phyloP scores from a whole-genome alignment of 805 yeast genomes.

The Scheffersomyces coipomensis region DNA sequence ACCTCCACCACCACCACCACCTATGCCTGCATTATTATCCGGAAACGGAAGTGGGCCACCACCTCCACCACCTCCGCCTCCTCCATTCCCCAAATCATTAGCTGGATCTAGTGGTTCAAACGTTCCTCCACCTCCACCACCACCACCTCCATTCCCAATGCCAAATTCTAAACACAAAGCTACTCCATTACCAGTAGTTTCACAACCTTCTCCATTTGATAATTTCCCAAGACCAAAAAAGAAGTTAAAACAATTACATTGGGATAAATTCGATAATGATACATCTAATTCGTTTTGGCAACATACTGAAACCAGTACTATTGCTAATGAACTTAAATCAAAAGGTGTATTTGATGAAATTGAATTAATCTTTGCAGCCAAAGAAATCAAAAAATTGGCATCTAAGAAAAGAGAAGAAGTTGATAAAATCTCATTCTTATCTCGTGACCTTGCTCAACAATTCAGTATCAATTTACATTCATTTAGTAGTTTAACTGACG shows the following conservation, averaged over 20 bases:
- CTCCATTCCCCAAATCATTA: constrained; percentile 22
- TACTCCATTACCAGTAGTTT: constrained; percentile 9
- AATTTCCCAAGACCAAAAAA: constrained; percentile 55
- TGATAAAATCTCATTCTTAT: constrained; percentile 53
- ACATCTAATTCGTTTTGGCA: constrained; percentile 65
- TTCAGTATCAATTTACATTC: constrained; percentile 76
- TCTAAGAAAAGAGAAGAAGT: constrained; percentile 41
- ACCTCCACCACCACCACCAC: constrained; percentile 20
- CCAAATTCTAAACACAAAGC: constrained; percentile 3
- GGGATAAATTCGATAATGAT: constrained; percentile 67
- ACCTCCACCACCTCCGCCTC: constrained; percentile 26
- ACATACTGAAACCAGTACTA: constrained; percentile 36
- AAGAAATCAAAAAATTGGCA: constrained; percentile 46
- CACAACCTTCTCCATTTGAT: constrained; percentile 31
- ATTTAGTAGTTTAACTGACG: constrained; percentile 52
- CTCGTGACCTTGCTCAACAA: constrained; percentile 75
- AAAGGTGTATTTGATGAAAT: constrained; percentile 67
- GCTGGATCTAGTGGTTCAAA: constrained; percentile 15
- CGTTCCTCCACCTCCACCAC: constrained; percentile 19
- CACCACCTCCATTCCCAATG: constrained; percentile 28
- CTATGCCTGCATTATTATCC: constrained; percentile 18
- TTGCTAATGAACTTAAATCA: constrained; percentile 50
- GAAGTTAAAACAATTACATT: constrained; percentile 74
- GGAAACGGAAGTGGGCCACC: constrained; percentile 9
- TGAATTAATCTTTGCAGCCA: constrained; percentile 58